Base-by-base conservation (phyloP, 1,284 basidiomycete genomes). In the Tremellales sp. region DNA sequence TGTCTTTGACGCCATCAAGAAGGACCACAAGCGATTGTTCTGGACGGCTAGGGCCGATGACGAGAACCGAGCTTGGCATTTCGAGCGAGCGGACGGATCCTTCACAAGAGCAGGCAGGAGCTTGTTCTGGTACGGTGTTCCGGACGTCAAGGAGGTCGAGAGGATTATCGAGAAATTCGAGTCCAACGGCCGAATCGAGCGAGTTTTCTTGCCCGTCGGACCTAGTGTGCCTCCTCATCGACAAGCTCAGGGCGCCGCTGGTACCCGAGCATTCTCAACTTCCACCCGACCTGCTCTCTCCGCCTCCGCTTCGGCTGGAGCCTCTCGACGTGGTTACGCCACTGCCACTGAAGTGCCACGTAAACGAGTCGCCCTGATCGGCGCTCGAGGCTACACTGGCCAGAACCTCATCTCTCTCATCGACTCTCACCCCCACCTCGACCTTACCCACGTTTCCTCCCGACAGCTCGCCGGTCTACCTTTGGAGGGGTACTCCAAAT, bases 111-210 rank as follows among this genome's bases (percentile, higher is more conserved):
- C 89, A 27, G 92, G 94, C 40, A 72, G 78, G 72, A 91, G 85
- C 67, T 77, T 99, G 67, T 98, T 97, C 82, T 98, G 94, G 91
- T 97, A 96, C 70, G 94, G 94, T 47, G 81, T 97, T 37, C 85
- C 87, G 62, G 90, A 96, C 64, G 85, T 97, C 31, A 81, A 82
- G 53, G 93, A 97, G 74, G 90, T 99, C 33, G 92, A 99, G 79
- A 81, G 77, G 61, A 82, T 85, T 53, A 84, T 96, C 57, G 83
- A 82, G 69, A 81, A 79, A 23, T 89, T 97, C 58, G 94, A 97
- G 74, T 78, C 81, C 58, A 89, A 84, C 59, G 86, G 85, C 39
- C 80, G 96, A 48, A 88, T 97, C 62, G 87, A 87, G 62, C 79
- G 91, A 54, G 81, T 87, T 23, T 97, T 86, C 77, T 80, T 97